Conservation (phyloP, 371 early-diverging fungal species). For the Zychaea mexicana region DNA sequence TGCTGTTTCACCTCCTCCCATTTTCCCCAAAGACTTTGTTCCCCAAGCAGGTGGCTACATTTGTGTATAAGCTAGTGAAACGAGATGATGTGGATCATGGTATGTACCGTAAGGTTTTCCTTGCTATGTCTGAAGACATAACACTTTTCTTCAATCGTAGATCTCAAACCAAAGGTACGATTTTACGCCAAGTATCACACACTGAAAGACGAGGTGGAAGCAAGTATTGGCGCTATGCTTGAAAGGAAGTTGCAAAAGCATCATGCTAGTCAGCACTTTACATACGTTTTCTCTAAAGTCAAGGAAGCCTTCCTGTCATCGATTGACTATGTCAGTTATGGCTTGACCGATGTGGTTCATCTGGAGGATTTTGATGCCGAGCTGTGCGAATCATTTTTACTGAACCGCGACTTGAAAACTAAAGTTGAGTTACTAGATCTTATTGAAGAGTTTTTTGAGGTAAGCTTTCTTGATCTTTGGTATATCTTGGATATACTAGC, state of each 20-base stretch:
- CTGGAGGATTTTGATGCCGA: conserved; percentile 60
- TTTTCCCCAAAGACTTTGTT: conserved; percentile 60
- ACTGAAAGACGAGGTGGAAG: conserved; percentile 68
- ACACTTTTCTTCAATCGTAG: not conserved
- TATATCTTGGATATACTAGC: not conserved
- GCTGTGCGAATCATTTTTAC: conserved; percentile 57
- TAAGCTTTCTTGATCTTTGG: too few relatives aligned
- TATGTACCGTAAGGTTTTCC: not conserved
- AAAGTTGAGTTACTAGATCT: conserved; percentile 49
- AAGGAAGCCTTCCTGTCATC: conserved; percentile 54
- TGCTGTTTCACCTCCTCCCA: not conserved
- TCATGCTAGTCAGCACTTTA: conserved; percentile 54
- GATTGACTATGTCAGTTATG: conserved; percentile 64
- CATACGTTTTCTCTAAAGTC: conserved; percentile 53
- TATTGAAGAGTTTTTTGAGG: conserved; percentile 57
- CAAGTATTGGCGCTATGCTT: conserved; percentile 52
- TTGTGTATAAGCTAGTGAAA: conserved; percentile 64
- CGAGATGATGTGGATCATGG: conserved; percentile 1
- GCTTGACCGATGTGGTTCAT: conserved; percentile 62
- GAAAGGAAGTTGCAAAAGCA: conserved; percentile 41
- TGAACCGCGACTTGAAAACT: conserved; percentile 57
- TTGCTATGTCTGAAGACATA: too few relatives aligned
- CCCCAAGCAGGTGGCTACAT: conserved; percentile 62
- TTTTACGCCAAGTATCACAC: conserved; percentile 58
- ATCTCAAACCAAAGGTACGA: conserved; percentile 50